phyloP scores from a whole-genome alignment of 2,329 filamentous ascomycete species.

The Xylaria sp. region DNA sequence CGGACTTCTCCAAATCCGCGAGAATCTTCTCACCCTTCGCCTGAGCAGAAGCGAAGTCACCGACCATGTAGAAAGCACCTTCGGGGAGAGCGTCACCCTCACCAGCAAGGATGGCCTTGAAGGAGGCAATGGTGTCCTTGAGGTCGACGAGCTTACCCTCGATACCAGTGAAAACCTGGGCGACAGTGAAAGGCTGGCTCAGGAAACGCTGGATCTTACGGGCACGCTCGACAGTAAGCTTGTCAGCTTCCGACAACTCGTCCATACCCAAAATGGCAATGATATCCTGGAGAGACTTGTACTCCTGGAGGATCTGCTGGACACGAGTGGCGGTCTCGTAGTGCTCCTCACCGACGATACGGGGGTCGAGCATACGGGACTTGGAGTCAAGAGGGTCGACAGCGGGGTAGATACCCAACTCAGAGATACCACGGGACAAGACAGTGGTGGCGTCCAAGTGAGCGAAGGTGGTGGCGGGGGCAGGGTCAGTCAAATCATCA shows the following conservation, averaged over 20 bases:
- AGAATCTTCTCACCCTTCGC: conserved; percentile 99
- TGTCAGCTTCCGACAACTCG: conserved; percentile 97
- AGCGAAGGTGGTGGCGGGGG: conserved; percentile 97
- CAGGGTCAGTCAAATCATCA: conserved; percentile 99
- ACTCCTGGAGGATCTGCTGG: conserved; percentile 99
- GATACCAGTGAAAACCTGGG: conserved; percentile 80
- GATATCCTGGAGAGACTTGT: conserved; percentile 99
- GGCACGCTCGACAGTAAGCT: conserved; percentile 99
- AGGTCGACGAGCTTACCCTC: conserved; percentile 96
- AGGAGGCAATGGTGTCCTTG: conserved; percentile 95
- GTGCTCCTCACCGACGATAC: conserved; percentile 97
- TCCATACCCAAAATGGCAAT: conserved; percentile 99
- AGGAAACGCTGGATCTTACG: conserved; percentile 99
- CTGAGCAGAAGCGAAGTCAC: conserved; percentile 86
- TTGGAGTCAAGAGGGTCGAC: conserved; percentile 99
- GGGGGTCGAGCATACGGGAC: conserved; percentile 98
- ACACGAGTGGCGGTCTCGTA: conserved; percentile 92
- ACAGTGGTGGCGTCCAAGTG: conserved; percentile 99
- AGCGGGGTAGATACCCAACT: conserved; percentile 99
- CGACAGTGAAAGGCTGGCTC: conserved; percentile 95
- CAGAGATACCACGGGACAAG: conserved; percentile 99
- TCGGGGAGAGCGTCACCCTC: conserved; percentile 96
- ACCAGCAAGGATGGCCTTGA: conserved; percentile 94
- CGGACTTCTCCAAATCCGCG: conserved; percentile 72
- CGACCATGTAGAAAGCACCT: conserved; percentile 96